Base-by-base conservation (phyloP, 2,329 filamentous ascomycete species). In the Pestalotiopsis sp. region DNA sequence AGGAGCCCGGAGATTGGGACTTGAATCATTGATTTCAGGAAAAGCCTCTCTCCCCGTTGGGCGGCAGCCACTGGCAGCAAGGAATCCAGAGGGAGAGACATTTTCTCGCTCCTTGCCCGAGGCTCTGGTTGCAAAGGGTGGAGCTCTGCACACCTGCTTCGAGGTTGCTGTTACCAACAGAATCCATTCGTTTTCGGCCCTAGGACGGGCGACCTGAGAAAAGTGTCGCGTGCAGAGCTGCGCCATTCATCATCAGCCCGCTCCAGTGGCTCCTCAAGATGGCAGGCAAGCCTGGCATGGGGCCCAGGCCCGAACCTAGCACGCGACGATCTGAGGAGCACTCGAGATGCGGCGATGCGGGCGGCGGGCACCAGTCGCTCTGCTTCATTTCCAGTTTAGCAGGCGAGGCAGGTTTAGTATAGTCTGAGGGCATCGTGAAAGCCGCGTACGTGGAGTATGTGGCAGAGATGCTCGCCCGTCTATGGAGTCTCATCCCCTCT, bases 131-230 rank as follows among this genome's bases (percentile, higher is more conserved):
- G 62, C 36, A 14, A 36, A 20, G 12, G 59, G 59, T 62, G 59
- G 59, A 62, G 31, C 59, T 20, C 31, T 39, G n/a, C 17, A 52
- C 9, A 17, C 9, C 45, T 60, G 12, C 56, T 27, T 52, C 20
- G 39, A 64, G 41, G 36, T 64, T 38, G 23, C 41, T 52, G 62
- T 64, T 64, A 64, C 62, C 20, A 45, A 64, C 39, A 49, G 62
- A 64, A 64, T 25, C 41, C 62, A 23, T 49, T 64, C 31, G 23
- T 64, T 25, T 64, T 62, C 62, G 62, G 62, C 62, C 62, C 41
- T 49, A 41, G 23, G 39, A 45, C 62, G 23, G 39, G 13, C 59
- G 27, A 17, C 31, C 27, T 36, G 25, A 27, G 11, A 20, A 62
- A 62, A 27, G 31, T 62, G 59, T 62, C 59, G 59, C 59, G 59